Evolutionary conservation across 352 stramenopile species (phyloP).

Genomic region (Pythium sukuiense): DNA sequence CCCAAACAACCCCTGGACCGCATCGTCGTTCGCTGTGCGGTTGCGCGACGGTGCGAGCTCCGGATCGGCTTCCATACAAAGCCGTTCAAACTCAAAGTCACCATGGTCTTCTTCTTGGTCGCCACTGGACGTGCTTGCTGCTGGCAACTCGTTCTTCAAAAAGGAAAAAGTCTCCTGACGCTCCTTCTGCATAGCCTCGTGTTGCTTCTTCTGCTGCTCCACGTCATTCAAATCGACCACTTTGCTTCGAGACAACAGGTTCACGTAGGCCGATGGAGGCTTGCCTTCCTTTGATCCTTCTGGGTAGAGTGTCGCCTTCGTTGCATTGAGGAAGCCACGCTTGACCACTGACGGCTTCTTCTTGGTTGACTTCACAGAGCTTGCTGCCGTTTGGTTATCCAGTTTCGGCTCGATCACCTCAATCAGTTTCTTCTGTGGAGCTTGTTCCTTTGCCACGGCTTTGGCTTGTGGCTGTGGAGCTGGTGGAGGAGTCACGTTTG

Average conservation of each 20-base stretch:
- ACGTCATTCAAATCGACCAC: slow-evolving; percentile 66
- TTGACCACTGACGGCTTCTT: slow-evolving; percentile 53
- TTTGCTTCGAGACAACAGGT: slow-evolving; percentile 77
- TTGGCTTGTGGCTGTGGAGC: neutral
- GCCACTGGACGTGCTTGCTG: neutral
- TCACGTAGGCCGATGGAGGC: slow-evolving; percentile 73
- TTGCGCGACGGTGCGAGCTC: slow-evolving; percentile 41
- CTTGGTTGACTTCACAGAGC: neutral
- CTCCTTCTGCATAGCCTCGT: slow-evolving; percentile 4
- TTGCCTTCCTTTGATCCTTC: slow-evolving; percentile 65
- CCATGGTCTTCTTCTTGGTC: slow-evolving; percentile 48
- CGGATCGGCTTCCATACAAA: slow-evolving; percentile 76
- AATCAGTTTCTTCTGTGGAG: slow-evolving; percentile 42
- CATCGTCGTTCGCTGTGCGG: neutral
- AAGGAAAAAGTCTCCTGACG: slow-evolving; percentile 30
- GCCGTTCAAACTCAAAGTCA: slow-evolving; percentile 77
- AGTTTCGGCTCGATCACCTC: slow-evolving; percentile 37
- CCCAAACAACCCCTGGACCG: slow-evolving; percentile 42
- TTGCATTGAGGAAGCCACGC: slow-evolving; percentile 73
- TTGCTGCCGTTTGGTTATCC: neutral
- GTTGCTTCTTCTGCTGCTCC: slow-evolving; percentile 39
- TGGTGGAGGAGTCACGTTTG: neutral
- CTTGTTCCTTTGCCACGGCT: slow-evolving; percentile 1
- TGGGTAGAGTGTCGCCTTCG: slow-evolving; percentile 55
- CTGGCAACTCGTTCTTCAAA: slow-evolving; percentile 19